Base-by-base conservation (phyloP, 768 basidiomycete genomes). In the Xerocomellus dryophilus region DNA sequence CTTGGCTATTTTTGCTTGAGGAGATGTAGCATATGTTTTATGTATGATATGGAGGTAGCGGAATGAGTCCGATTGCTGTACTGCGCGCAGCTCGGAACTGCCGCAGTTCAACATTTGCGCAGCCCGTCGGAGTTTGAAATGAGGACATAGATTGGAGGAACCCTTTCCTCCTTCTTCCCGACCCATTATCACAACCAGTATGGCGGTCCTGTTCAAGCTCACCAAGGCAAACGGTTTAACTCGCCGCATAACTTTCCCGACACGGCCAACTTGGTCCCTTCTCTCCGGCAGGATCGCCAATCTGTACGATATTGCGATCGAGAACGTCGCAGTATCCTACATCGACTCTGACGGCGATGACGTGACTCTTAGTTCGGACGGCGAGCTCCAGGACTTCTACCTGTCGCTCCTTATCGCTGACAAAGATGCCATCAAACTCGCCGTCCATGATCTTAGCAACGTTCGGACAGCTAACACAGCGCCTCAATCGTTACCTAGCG, bases 331-430 rank as follows among this genome's bases (percentile, higher is more conserved):
- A 3, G 83, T 88, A 32, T 83, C 85, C 31, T 92, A 93, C 67
- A 55, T 84, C 45, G 90, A 93, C 67, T 66, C 67, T 31, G 89
- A 92, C 63, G 78, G 81, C 36, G 90, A 92, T 63, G 81, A 85
- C 55, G 82, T 93, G 57, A 91, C 89, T 11, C 74, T 91, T 52
- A 88, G 81, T 69, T 82, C 89, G 4, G 77, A 89, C 50, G 84
- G 84, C 32, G 90, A 93, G 67, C 79, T 92, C n/a, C 77, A 79
- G 50, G 88, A 91, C 54, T 88, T 79, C 65, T 90, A 86, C 65
- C 62, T 65, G 27, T 71, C 73, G 7, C 61, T 72, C 53, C 52
- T 62, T 41, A 65, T 65, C 14, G 21, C 36, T 23, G 29, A n/a
- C 10, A 35, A 34, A 2, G 43, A 73, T 20, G 54, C 71, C 23